Evolutionary conservation across 768 basidiomycete genomes (phyloP).

Genomic region (Pleurotus eryngii): DNA sequence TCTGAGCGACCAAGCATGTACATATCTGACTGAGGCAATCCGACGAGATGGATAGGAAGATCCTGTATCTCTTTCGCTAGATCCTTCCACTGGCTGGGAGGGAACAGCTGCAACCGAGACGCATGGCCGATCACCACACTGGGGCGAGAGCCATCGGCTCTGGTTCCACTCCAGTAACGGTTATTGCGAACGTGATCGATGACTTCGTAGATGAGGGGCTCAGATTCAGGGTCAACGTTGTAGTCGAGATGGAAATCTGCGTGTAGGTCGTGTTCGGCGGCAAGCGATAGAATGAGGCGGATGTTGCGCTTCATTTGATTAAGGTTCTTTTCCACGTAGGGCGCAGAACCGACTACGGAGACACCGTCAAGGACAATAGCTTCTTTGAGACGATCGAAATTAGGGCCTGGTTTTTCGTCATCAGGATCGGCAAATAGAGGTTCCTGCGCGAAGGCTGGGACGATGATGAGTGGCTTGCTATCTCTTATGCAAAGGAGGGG

Average conservation of each 20-base stretch:
- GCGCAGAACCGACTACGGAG: slow-evolving; percentile 58
- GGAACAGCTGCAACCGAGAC: slow-evolving; percentile 53
- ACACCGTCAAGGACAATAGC: slow-evolving; percentile 40
- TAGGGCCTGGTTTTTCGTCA: slow-evolving; percentile 35
- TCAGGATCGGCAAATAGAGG: slow-evolving; percentile 40
- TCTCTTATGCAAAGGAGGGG: neutral
- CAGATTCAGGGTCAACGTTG: slow-evolving; percentile 47
- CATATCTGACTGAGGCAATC: slow-evolving; percentile 61
- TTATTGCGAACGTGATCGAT: slow-evolving; percentile 35
- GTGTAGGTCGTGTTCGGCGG: slow-evolving; percentile 34
- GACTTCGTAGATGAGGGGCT: slow-evolving; percentile 56
- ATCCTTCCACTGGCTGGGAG: slow-evolving; percentile 40
- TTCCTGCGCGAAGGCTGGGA: slow-evolving; percentile 60
- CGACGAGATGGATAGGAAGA: slow-evolving; percentile 51
- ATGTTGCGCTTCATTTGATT: slow-evolving; percentile 52
- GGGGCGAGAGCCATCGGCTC: slow-evolving; percentile 22
- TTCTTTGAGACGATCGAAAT: slow-evolving; percentile 40
- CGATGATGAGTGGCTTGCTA: neutral
- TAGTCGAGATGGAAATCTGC: slow-evolving; percentile 70
- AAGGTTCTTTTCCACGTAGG: slow-evolving; percentile 55
- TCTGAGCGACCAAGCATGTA: slow-evolving; percentile 61
- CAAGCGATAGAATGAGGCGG: slow-evolving; percentile 46
- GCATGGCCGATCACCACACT: slow-evolving; percentile 59
- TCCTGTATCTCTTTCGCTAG: slow-evolving; percentile 36
- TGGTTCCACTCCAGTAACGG: slow-evolving; percentile 16